phyloP scores from a whole-genome alignment of 2,329 filamentous ascomycete species.

The Cladosporium sp. region DNA sequence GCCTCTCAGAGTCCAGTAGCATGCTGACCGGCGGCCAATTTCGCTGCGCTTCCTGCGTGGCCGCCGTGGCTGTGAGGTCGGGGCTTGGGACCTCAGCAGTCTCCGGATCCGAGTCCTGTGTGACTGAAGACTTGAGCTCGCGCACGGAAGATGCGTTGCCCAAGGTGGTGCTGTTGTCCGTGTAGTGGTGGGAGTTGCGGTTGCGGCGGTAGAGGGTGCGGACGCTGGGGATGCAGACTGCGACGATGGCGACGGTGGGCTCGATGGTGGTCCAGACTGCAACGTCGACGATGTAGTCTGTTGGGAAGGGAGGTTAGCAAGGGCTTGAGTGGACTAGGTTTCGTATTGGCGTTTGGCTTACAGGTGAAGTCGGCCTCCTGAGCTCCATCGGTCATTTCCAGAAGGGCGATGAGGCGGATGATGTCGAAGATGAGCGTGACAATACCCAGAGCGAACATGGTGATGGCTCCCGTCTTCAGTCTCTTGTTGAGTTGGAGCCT shows the following conservation, averaged over 20 bases:
- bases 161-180: background rate
- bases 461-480: conserved; percentile 13
- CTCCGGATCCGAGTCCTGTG: background rate
- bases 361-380: conserved; percentile 14
- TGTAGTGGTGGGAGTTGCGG: conserved; percentile 5
- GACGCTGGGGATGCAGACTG: conserved; percentile 16
- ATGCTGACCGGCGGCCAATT: conserved; percentile 10
- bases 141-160: conserved; percentile 8
- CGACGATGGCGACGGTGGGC: conserved; percentile 16
- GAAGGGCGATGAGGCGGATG: conserved; percentile 14
- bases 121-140: conserved; percentile 6
- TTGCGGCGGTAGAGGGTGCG: conserved; percentile 10
- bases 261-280: conserved; percentile 20
- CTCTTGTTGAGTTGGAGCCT: conserved; percentile 5
- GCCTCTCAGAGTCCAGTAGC: conserved; percentile 9
- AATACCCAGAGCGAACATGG: conserved; percentile 6
- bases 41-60: background rate
- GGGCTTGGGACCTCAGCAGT: background rate
- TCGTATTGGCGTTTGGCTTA: no score
- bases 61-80: background rate
- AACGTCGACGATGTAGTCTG: conserved; percentile 14
- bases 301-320: background rate
- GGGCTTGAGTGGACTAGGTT: background rate
- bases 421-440: conserved; percentile 15
- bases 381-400: background rate